phyloP scores from a whole-genome alignment of 768 basidiomycete species.

The Nidularia pulvinata region DNA sequence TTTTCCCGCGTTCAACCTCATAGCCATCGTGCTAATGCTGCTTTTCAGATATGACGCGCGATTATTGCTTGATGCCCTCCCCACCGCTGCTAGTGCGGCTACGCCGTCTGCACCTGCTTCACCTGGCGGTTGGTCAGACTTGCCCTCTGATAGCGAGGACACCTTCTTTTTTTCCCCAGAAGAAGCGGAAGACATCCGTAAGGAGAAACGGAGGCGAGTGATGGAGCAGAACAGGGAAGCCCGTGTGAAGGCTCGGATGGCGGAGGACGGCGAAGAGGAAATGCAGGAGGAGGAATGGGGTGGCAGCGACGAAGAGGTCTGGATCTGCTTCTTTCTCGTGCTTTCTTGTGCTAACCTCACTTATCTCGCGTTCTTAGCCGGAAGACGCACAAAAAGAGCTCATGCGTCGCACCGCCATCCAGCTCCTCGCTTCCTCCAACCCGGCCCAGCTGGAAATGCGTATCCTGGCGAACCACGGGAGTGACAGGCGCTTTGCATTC shows the following conservation, averaged over 20 bases:
- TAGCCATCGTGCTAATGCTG: conserved; percentile 12
- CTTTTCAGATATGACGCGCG: conserved; percentile 75
- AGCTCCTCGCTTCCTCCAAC: conserved; percentile 72
- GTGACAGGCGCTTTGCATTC: conserved; percentile 80
- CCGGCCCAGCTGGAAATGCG: conserved; percentile 84
- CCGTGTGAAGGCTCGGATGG: conserved; percentile 58
- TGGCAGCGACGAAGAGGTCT: conserved; percentile 71
- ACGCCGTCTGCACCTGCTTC: conserved; percentile 27
- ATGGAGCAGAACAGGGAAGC: conserved; percentile 63
- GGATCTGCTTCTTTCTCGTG: conserved; percentile 1
- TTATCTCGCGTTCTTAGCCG: conserved; percentile 36
- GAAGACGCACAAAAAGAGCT: conserved; percentile 58
- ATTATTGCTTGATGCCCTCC: conserved; percentile 62
- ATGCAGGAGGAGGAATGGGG: conserved; percentile 58
- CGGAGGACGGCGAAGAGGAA: conserved; percentile 37
- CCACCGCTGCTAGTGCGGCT: conserved; percentile 9
- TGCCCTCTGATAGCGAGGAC: conserved; percentile 86
- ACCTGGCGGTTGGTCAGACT: conserved; percentile 77
- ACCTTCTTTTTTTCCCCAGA: conserved; percentile 74
- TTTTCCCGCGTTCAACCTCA: conserved; percentile 11
- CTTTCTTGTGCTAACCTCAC: not conserved
- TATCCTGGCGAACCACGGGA: conserved; percentile 84
- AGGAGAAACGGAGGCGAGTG: conserved; percentile 65
- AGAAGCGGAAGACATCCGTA: conserved; percentile 65
- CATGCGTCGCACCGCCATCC: conserved; percentile 75